Conservation (phyloP, 1,284 basidiomycete genomes). For the Microbotryum saponariae region DNA sequence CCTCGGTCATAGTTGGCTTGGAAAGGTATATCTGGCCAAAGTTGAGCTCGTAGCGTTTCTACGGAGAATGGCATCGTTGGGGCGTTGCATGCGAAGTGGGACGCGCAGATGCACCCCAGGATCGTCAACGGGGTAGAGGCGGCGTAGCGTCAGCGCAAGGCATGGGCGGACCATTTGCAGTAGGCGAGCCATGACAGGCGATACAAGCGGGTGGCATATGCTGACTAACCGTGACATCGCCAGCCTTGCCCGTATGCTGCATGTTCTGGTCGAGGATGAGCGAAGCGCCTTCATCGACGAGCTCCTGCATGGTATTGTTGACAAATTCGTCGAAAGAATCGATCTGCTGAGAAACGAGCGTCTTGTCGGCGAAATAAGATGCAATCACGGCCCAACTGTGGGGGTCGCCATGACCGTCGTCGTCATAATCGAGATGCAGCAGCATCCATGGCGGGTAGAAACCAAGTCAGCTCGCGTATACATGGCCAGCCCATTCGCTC, state of each 20-base stretch:
- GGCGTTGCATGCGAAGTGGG: neutral
- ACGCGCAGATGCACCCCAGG: neutral
- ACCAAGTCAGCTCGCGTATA: neutral
- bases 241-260: constrained; percentile 80
- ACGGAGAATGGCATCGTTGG: constrained; percentile 31
- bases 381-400: constrained; percentile 91
- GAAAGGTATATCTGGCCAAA: constrained; percentile 98
- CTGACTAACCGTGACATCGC: constrained; percentile 54
- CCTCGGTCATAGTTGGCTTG: constrained; percentile 86
- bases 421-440: neutral
- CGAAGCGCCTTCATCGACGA: constrained; percentile 91
- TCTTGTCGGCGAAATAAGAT: constrained; percentile 94
- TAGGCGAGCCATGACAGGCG: too few species aligned
- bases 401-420: neutral
- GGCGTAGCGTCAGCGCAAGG: neutral
- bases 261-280: constrained; percentile 93
- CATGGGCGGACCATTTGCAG: neutral
- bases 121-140: neutral
- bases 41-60: constrained; percentile 90
- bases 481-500: neutral
- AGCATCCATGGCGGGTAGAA: neutral
- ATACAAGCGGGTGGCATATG: too few species aligned
- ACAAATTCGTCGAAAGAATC: constrained; percentile 99
- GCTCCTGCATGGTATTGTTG: constrained; percentile 99
- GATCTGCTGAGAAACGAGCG: constrained; percentile 93